phyloP scores from a whole-genome alignment of 2,329 filamentous ascomycete species.

The Trichoderma sp. region DNA sequence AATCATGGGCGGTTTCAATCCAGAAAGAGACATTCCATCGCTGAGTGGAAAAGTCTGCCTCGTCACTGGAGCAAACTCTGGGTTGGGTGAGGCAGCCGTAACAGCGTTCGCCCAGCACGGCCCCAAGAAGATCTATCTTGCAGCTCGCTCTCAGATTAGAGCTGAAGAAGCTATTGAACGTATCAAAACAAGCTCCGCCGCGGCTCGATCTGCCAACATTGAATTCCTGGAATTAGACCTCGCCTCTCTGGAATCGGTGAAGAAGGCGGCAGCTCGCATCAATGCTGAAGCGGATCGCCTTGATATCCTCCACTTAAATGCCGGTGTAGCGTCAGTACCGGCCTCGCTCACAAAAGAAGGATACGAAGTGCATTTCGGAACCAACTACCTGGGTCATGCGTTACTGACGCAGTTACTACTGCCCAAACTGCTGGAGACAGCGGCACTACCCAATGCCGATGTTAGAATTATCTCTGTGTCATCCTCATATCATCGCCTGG shows the following conservation, averaged over 20 bases:
- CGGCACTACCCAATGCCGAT: not conserved
- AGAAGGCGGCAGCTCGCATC: not conserved
- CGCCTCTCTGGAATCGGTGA: not conserved
- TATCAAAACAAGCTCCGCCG: not conserved
- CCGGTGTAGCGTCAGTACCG: constrained; percentile 23
- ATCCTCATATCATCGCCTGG: not conserved
- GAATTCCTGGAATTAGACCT: not conserved
- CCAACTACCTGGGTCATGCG: constrained; percentile 22
- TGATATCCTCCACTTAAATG: constrained; percentile 6
- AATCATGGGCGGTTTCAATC: not conserved
- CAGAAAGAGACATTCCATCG: not conserved
- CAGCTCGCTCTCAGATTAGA: not conserved
- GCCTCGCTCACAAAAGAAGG: constrained; percentile 23
- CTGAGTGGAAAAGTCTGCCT: not conserved
- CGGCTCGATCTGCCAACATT: not conserved
- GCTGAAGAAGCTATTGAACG: not conserved
- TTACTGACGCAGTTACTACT: not conserved
- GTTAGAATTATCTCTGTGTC: not conserved
- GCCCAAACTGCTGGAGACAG: not conserved
- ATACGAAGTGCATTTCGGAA: constrained; percentile 26
- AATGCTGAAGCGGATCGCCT: not conserved
- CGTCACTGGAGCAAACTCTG: not conserved
- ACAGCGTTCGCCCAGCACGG: not conserved
- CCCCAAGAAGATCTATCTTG: not conserved
- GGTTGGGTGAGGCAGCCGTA: not conserved